phyloP scores from a whole-genome alignment of 352 stramenopile genomes.

The Peronospora tabacina region DNA sequence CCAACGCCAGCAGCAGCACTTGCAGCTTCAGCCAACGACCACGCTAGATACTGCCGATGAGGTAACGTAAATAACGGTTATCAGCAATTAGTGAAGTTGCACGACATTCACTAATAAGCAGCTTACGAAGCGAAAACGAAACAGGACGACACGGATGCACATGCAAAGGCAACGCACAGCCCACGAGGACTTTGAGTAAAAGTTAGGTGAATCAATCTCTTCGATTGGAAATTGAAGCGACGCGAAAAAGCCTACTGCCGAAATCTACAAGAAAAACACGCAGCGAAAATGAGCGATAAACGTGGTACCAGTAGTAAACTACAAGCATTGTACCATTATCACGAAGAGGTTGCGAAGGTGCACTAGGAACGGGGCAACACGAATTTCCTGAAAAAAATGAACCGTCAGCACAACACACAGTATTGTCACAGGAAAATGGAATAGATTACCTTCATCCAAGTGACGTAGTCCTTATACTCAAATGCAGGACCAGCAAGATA shows the following conservation, averaged over 20 bases:
- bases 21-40: conserved; percentile 72
- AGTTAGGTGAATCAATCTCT: conserved; percentile 68
- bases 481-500: conserved; percentile 76
- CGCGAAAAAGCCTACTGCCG: conserved; percentile 55
- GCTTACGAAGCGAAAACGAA: conserved; percentile 80
- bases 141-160: conserved; percentile 70
- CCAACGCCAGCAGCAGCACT: conserved; percentile 68
- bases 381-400: conserved; percentile 32
- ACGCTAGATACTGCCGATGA: conserved; percentile 67
- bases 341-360: conserved; percentile 73
- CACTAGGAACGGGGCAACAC: conserved; percentile 48
- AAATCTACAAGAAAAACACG: conserved; percentile 32
- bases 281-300: conserved; percentile 1
- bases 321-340: conserved; percentile 42
- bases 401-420: neutral
- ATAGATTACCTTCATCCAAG: conserved; percentile 57
- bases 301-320: neutral
- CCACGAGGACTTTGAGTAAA: conserved; percentile 55
- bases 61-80: neutral
- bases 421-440: neutral
- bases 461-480: conserved; percentile 82
- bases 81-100: conserved; percentile 1
- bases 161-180: conserved; percentile 56
- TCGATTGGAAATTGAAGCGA: conserved; percentile 76
- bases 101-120: neutral